Base-by-base conservation (phyloP, 192 early-diverging fungal species). In the Geranomyces michiganensis region DNA sequence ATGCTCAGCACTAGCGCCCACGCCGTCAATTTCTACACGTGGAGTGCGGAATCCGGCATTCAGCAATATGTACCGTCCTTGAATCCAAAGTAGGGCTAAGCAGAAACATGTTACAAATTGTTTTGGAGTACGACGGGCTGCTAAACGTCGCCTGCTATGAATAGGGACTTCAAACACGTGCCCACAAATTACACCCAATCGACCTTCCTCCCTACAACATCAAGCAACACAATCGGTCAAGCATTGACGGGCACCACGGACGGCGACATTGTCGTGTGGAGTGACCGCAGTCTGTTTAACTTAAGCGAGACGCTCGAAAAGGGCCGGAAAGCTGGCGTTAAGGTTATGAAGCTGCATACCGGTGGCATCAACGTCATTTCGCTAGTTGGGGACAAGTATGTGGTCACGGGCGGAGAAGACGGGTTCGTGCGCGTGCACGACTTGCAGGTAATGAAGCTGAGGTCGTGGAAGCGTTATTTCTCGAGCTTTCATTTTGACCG, bases 371-470 rank as follows among this genome's bases (percentile, higher is more conserved):
- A 79, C 44, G 56, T 70, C 27, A 13, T 84, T 7, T 68, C 71
- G 13, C 31, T 70, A 7, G 68, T 80, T n/a, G 60, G 64, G 6
- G 56, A 72, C 44, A 81, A 79, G 69, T 88, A 80, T 59, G 45
- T 88, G 13, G 72, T 87, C 7, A 81, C 86, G 17, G 86, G 86
- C 22, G 84, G 80, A 8, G 83, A 85, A 61, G 82, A 85, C 21
- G 86, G 85, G 1, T 62, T 68, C 26, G 78, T 88, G 31, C 85
- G 84, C 67, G 73, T 88, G 2, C 87, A 77, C 68, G 86, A 87
- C 62, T 36, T 85, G 24, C 83, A 87, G 70, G 81, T 85, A 65
- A n/a, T 3, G 36, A 41, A n/a, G n/a, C n/a, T n/a, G n/a, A n/a
- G n/a, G n/a, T n/a, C n/a, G n/a, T n/a, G n/a, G n/a, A n/a, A n/a